Percentiles rank a stretch among this genome's conserved stretches.
phyloP scores from a whole-genome alignment of 148 eudicot species.

The Rhododendron ferrugineum region DNA sequence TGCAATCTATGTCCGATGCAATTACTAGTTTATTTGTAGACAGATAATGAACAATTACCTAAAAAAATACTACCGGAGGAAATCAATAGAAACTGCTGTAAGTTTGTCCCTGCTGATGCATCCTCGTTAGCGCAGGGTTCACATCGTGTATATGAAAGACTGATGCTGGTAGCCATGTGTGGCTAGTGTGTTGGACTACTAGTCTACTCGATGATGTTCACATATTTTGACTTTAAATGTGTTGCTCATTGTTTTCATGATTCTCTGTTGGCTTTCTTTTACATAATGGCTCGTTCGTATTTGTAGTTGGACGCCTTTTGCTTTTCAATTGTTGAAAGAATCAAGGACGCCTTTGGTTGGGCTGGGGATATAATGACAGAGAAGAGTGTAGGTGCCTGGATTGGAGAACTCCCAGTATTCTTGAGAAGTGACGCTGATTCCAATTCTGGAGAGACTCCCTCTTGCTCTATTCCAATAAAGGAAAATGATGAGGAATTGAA shows the following conservation, averaged over 20 bases:
- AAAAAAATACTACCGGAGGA: neutral
- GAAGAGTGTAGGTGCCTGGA: constrained; percentile 54
- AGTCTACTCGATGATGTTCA: neutral
- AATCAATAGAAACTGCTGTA: neutral
- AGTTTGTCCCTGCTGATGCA: neutral
- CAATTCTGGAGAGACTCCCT: constrained; percentile 21
- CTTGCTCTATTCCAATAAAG: constrained; percentile 21
- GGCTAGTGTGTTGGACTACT: neutral
- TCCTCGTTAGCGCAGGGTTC: neutral
- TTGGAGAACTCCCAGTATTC: constrained; percentile 63
- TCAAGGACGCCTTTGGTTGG: constrained; percentile 65
- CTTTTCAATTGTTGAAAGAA: constrained; percentile 42
- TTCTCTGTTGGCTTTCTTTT: neutral
- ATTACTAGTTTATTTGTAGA: constrained; percentile 1
- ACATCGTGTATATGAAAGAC: neutral
- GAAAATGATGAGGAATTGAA: constrained; percentile 36
- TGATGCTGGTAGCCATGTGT: neutral
- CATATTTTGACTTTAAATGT: neutral
- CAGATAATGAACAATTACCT: neutral
- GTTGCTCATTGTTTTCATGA: neutral
- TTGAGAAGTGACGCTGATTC: constrained; percentile 32
- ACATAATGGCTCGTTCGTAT: constrained; percentile 4
- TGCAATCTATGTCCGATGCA: neutral
- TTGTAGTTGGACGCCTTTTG: constrained; percentile 60
- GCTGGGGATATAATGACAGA: constrained; percentile 49